These are phyloP conservation scores for Noccaea bulbosa DNA, from an alignment of 345 rosid species.

Conservation along the genomic window DNA sequence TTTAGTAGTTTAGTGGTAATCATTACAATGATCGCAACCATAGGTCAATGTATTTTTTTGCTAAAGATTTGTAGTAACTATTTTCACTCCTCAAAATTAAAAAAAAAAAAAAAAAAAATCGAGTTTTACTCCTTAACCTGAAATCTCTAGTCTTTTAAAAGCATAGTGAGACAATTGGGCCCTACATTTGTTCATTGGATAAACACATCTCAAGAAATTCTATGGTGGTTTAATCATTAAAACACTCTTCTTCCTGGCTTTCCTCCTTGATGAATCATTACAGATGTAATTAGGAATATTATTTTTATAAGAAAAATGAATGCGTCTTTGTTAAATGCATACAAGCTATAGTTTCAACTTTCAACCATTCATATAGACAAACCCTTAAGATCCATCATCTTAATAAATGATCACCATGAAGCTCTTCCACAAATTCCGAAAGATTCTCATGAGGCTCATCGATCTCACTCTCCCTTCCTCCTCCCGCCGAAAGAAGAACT, in stretches of 20 bases:
- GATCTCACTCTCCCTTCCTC: slow-evolving; percentile 55
- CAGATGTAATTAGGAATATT: slow-evolving; percentile 20
- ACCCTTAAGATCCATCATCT: slow-evolving; percentile 25
- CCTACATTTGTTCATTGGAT: slow-evolving; percentile 37
- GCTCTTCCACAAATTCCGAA: slow-evolving; percentile 65
- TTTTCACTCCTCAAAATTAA: background rate
- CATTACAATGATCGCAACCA: background rate
- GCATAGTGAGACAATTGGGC: slow-evolving; percentile 11
- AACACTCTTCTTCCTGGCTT: slow-evolving; percentile 31
- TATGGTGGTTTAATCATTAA: slow-evolving; percentile 42
- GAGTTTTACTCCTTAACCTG: background rate
- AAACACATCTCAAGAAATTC: slow-evolving; percentile 42
- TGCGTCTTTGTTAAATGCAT: slow-evolving; percentile 15
- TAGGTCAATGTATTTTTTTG: background rate
- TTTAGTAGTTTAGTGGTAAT: too few species aligned
- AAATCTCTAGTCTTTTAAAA: slow-evolving; percentile 1
- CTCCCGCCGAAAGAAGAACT: slow-evolving; percentile 21
- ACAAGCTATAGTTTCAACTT: slow-evolving; percentile 49
- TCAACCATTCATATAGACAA: slow-evolving; percentile 55
- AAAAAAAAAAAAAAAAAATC: too few species aligned
- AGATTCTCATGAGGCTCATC: slow-evolving; percentile 65
- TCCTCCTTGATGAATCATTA: slow-evolving; percentile 40
- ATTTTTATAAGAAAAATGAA: slow-evolving; percentile 3
- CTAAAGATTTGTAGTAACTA: slow-evolving; percentile 6
- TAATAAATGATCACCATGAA: slow-evolving; percentile 59